Evolutionary conservation across 1,284 basidiomycete species (phyloP).

Genomic region (Apiotrichum sp.): DNA sequence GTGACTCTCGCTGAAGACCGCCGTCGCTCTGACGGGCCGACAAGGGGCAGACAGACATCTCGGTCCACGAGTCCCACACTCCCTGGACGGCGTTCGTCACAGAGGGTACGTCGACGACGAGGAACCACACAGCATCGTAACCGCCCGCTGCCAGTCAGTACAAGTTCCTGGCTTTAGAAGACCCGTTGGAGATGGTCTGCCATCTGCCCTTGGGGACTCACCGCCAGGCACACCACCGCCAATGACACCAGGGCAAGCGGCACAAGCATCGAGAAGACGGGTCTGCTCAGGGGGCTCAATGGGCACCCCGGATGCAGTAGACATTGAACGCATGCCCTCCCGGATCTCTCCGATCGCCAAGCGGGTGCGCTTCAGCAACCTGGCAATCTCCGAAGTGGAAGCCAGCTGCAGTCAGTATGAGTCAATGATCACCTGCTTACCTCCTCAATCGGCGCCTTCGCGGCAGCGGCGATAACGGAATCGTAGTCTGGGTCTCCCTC

Average conservation of each 20-base stretch:
- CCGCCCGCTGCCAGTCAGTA: slow-evolving; percentile 68
- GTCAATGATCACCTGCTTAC: slow-evolving; percentile 15
- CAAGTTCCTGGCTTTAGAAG: too few relatives aligned
- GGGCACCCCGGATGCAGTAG: slow-evolving; percentile 67
- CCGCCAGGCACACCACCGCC: slow-evolving; percentile 95
- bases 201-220: slow-evolving; percentile 16
- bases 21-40: slow-evolving; percentile 68
- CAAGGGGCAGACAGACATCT: slow-evolving; percentile 72
- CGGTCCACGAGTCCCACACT: slow-evolving; percentile 67
- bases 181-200: too few relatives aligned
- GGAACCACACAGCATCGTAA: slow-evolving; percentile 92
- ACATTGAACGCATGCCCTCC: slow-evolving; percentile 78
- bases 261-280: slow-evolving; percentile 72
- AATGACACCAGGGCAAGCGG: slow-evolving; percentile 71
- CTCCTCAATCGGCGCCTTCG: slow-evolving; percentile 15
- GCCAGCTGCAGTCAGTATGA: not conserved
- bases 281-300: slow-evolving; percentile 92
- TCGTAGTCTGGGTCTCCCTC: slow-evolving; percentile 37
- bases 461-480: slow-evolving; percentile 1
- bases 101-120: slow-evolving; percentile 59
- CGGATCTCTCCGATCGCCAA: slow-evolving; percentile 60
- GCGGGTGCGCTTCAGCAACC: not conserved
- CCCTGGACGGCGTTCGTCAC: slow-evolving; percentile 55
- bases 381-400: not conserved
- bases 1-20: slow-evolving; percentile 62